A percentile compares a stretch with the other conserved stretches of the same genome.
Evolutionary conservation across 768 basidiomycete genomes (phyloP).

Genomic region (Podaxis carcinomalis): DNA sequence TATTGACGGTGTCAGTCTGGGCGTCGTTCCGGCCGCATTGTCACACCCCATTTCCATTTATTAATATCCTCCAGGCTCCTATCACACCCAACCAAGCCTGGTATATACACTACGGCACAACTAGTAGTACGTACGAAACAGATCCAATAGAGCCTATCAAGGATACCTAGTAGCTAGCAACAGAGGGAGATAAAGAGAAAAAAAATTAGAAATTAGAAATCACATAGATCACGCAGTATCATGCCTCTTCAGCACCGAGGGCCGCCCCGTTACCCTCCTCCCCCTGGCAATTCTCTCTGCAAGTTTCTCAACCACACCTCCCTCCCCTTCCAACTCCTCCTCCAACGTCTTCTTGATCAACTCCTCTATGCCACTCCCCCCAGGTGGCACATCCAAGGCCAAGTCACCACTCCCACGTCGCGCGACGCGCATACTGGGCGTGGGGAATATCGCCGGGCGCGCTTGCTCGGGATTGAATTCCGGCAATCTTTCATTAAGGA

Average conservation of each 20-base stretch:
- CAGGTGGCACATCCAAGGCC: conserved; percentile 19
- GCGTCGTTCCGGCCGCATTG: not conserved
- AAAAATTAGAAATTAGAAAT: not conserved
- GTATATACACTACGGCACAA: not conserved
- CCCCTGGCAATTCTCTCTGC: conserved; percentile 58
- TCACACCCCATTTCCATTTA: not conserved
- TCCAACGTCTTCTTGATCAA: conserved; percentile 59
- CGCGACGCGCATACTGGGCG: conserved; percentile 51
- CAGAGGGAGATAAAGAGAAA: not conserved
- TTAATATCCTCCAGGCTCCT: not conserved
- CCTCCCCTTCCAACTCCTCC: conserved; percentile 47
- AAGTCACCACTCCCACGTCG: conserved; percentile 32
- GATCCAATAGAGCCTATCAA: too few relatives aligned
- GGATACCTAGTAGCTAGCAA: too few relatives aligned
- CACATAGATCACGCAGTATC: conserved; percentile 34
- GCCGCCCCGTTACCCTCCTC: conserved; percentile 39
- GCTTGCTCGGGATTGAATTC: conserved; percentile 34
- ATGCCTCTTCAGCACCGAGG: conserved; percentile 56
- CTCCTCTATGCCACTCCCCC: conserved; percentile 54
- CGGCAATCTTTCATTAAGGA: conserved; percentile 73
- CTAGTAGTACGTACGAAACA: not conserved
- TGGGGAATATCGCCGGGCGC: conserved; percentile 45
- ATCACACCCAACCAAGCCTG: not conserved
- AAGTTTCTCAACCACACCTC: conserved; percentile 28
- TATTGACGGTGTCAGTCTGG: not conserved